Evolutionary conservation across 768 basidiomycete species (phyloP).

Genomic region (Pleurotus tuoliensis): DNA sequence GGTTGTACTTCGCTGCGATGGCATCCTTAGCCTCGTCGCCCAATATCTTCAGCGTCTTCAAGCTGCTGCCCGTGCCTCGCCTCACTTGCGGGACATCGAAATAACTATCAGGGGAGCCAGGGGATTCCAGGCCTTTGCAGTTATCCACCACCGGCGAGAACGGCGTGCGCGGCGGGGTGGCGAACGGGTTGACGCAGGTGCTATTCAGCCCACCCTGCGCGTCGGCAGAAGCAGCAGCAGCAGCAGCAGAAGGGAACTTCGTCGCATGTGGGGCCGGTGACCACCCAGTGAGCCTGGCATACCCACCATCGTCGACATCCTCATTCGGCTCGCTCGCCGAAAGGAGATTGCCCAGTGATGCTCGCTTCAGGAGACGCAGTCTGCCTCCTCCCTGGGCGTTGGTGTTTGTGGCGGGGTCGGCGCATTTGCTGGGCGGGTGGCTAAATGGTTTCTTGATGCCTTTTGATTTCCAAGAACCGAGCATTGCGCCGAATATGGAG

Average conservation of each 20-base stretch:
- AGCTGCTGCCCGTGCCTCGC: not conserved
- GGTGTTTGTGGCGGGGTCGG: not conserved
- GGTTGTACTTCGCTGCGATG: not conserved
- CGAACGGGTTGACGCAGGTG: not conserved
- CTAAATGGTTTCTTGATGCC: not conserved
- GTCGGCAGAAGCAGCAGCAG: not conserved
- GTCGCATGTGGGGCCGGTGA: not conserved
- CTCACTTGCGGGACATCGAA: not conserved
- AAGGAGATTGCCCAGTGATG: not conserved
- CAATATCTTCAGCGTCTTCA: slow-evolving; percentile 4
- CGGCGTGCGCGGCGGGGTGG: slow-evolving; percentile 3
- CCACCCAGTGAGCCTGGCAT: not conserved
- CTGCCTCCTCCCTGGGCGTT: not conserved
- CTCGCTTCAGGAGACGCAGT: not conserved
- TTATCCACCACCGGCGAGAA: not conserved
- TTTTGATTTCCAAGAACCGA: slow-evolving; percentile 3
- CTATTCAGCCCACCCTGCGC: no score
- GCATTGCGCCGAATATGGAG: not conserved
- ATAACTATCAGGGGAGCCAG: slow-evolving; percentile 1
- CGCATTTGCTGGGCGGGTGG: not conserved
- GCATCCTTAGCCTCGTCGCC: not conserved
- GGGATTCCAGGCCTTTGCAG: not conserved
- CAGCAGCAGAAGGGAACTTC: not conserved
- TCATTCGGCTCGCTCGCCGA: not conserved
- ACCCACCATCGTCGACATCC: not conserved